Conservation (phyloP, 176 grass and related monocot species). For the Bromus sterilis region DNA sequence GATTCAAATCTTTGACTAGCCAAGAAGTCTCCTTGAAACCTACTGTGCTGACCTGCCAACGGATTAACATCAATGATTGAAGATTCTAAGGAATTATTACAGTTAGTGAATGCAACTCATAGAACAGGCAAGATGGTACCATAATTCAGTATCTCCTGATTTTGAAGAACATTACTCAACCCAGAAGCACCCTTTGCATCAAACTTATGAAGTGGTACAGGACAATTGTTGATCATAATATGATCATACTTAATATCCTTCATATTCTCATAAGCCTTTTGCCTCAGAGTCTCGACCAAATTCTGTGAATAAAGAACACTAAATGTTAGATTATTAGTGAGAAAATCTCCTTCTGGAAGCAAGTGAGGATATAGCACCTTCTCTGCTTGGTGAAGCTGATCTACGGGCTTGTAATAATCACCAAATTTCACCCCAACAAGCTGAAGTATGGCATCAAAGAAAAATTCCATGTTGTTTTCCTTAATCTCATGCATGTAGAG, state of each 20-base stretch:
- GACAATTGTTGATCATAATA: slow-evolving; percentile 36
- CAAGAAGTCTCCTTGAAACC: background rate
- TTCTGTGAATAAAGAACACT: slow-evolving; percentile 23
- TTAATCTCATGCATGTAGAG: slow-evolving; percentile 15
- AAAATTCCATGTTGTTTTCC: slow-evolving; percentile 1
- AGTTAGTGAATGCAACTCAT: background rate
- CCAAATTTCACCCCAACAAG: slow-evolving; percentile 50
- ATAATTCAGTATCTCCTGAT: slow-evolving; percentile 3
- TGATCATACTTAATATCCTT: slow-evolving; percentile 19
- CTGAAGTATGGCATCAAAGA: slow-evolving; percentile 43
- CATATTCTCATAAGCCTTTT: slow-evolving; percentile 38
- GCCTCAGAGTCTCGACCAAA: slow-evolving; percentile 17
- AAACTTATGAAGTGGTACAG: slow-evolving; percentile 16
- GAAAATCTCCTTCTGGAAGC: background rate
- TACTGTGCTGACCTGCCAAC: slow-evolving; percentile 11
- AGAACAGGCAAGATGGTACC: slow-evolving; percentile 20
- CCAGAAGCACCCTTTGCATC: slow-evolving; percentile 1
- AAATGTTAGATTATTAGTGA: slow-evolving; percentile 6
- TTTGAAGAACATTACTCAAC: background rate
- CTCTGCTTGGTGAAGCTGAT: slow-evolving; percentile 18
- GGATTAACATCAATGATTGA: background rate
- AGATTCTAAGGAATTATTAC: background rate
- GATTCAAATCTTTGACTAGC: background rate
- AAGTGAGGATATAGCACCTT: slow-evolving; percentile 22
- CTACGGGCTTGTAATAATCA: slow-evolving; percentile 31